Evolutionary conservation across 2,329 filamentous ascomycete species (phyloP), one percentile per base, ranked within the genome.

Genomic region (Trichoderma semiorbis): DNA sequence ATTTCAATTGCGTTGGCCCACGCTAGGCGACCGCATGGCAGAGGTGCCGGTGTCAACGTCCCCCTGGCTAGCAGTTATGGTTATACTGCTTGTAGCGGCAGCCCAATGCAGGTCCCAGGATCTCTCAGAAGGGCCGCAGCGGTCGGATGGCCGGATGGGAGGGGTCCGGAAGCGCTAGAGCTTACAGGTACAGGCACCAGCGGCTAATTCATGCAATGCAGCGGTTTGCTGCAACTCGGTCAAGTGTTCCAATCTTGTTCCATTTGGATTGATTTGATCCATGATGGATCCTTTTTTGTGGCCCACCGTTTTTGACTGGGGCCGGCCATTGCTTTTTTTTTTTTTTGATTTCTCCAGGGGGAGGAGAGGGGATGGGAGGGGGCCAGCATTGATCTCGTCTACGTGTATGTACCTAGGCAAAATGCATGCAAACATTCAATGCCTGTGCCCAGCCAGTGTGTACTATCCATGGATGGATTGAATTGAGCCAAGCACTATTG

Each of bases 141-240:
- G 63, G 65, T 69, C 65, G 66, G 66, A 69, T 61, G 66, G 55
- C 66, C 66, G 66, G 65, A 47, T 60, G 26, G 66, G 55, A 69
- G 66, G 66, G 66, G 66, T 34, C 57, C 55, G 66, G 66, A 30
- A 21, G 66, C 66, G 66, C 66, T 69, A 69, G 66, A 61, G 66
- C 66, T 61, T 69, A 69, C 66, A 57, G 58, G 65, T 61, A 68
- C 65, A 58, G 58, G 66, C 55, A 58, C 55, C 55, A 61, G 55
- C 66, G 66, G 66, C 66, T 61, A 58, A 58, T 69, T 61, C 39
- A 69, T 69, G 66, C 66, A 69, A 55, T n/a, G 47, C 63, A 36
- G 63, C 63, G 63, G 50, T 28, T 39, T 16, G 24, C 18, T n/a
- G 64, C 21, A 26, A 43, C 21, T 43, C 32, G 24, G n/a, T 67